Percentiles rank a stretch among this genome's conserved stretches.
Conservation (phyloP, 1,139 yeast genomes). For the Yamadazyma membranifaciens region DNA sequence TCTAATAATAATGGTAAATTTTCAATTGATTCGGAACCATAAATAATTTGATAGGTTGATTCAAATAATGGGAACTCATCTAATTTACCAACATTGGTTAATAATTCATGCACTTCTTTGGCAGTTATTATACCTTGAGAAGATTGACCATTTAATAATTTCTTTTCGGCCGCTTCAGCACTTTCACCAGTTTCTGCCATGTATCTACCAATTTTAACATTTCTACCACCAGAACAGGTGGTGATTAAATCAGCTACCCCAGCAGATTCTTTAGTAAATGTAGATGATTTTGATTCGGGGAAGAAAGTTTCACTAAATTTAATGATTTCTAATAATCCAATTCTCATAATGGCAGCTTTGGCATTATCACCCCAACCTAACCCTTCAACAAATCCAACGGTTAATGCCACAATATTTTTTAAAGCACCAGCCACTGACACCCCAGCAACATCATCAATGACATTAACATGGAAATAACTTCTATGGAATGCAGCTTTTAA, state of each 20-base stretch:
- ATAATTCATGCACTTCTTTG: conserved; percentile 48
- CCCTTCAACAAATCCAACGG: conserved; percentile 51
- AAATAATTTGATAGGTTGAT: conserved; percentile 47
- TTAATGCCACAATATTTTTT: conserved; percentile 47
- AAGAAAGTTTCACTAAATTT: conserved; percentile 40
- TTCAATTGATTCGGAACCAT: conserved; percentile 36
- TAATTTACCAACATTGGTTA: conserved; percentile 30
- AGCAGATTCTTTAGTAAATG: conserved; percentile 48
- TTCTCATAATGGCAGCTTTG: conserved; percentile 49
- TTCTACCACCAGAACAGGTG: conserved; percentile 51
- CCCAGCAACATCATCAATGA: conserved; percentile 48
- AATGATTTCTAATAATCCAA: conserved; percentile 45
- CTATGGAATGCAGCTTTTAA: conserved; percentile 48
- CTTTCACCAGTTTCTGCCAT: conserved; percentile 47
- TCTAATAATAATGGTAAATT: conserved; percentile 37
- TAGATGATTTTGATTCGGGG: conserved; percentile 38
- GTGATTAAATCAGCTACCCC: conserved; percentile 53
- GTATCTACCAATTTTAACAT: conserved; percentile 47
- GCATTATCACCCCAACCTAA: conserved; percentile 54
- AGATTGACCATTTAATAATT: conserved; percentile 49
- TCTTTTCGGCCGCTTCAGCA: conserved; percentile 45
- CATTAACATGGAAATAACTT: conserved; percentile 48
- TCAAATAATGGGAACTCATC: conserved; percentile 47
- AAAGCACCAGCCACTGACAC: conserved; percentile 52
- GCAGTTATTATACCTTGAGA: conserved; percentile 51